Base-by-base conservation (phyloP, 148 eudicot genomes). In the Chenopodium formosanum region DNA sequence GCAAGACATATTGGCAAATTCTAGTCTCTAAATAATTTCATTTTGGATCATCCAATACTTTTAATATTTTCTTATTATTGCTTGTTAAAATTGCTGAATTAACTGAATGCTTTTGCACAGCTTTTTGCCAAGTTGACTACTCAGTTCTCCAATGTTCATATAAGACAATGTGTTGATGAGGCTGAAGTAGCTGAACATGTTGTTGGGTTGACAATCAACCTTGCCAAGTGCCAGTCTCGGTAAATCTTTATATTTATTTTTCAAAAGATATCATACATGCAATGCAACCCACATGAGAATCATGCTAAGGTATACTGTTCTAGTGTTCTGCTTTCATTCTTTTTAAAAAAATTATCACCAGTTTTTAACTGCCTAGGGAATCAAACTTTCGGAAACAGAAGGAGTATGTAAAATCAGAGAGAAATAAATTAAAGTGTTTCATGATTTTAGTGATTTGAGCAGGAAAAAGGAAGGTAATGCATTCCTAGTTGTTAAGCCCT, bases 101-200 rank as follows among this genome's bases (percentile, higher is more conserved):
- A 46, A 46, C 40, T 47, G 27, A 27, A 25, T 63, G 68, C 73
- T 20, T 64, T 47, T 50, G 19, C 2, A 8, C 88, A 95, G 98
- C 91, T 89, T 70, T 85, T 95, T 66, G 85, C 97, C 56, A 90
- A 80, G 81, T 86, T 96, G 76, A 83, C 89, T 52, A 94, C 92
- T 82, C 91, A 94, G 76, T 94, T 89, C 87, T 81, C 72, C 69
- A 85, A 88, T 78, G 97, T 94, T 73, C 99, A 91, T 83, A 86
- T 95, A 58, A 90, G 99, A 78, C 90, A 84, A 74, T 96, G 99
- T 81, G 83, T 78, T 50, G 99, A 96, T 88, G 99, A 94, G 84
- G 92, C 93, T 84, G 99, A 96, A 86, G 80, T 96, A 84, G 98
- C 99, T 76, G 99, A 96, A 79, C 99, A 96, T 89, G 91, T 94